Percentiles rank a stretch among this genome's conserved stretches.
Evolutionary conservation across 108 stramenopile genomes (phyloP).

Genomic region (Aurantiochytrium sp.): DNA sequence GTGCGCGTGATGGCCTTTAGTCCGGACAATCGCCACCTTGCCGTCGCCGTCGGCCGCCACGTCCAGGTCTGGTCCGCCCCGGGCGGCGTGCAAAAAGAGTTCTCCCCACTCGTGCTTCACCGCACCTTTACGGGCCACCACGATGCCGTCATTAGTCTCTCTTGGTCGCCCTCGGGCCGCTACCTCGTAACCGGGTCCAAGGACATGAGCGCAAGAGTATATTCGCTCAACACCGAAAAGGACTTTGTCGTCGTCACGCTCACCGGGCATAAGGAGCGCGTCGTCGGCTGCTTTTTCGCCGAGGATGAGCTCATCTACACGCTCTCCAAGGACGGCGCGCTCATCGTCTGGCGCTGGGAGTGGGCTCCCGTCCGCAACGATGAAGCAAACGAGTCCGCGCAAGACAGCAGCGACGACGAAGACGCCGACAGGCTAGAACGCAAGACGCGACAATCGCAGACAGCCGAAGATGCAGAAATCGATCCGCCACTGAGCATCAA

Average conservation of each 20-base stretch:
- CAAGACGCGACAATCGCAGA: background rate
- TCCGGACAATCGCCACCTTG: constrained; percentile 78
- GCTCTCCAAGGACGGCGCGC: constrained; percentile 49
- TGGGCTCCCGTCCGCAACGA: background rate
- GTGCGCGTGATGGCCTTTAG: constrained; percentile 76
- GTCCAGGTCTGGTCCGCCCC: constrained; percentile 90
- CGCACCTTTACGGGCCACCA: constrained; percentile 79
- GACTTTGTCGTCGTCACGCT: constrained; percentile 73
- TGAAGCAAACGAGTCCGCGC: background rate
- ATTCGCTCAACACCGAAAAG: constrained; percentile 73
- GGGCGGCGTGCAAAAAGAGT: constrained; percentile 67
- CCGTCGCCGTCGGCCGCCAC: constrained; percentile 80
- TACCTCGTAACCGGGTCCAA: constrained; percentile 73
- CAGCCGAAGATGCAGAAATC: background rate
- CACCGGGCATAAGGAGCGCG: constrained; percentile 71
- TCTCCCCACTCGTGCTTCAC: constrained; percentile 82
- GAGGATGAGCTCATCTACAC: constrained; percentile 37
- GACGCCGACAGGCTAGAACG: constrained; percentile 34
- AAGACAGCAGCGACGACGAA: background rate
- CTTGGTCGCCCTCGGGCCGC: constrained; percentile 81
- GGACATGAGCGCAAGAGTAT: constrained; percentile 78
- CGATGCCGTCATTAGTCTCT: constrained; percentile 72
- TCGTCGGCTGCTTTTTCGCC: constrained; percentile 70
- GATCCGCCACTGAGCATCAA: background rate
- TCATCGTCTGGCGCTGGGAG: constrained; percentile 33